Evolutionary conservation across 2,329 filamentous ascomycete genomes (phyloP), one percentile per base, ranked within the genome.

Genomic region (Alternaria conjuncta): DNA sequence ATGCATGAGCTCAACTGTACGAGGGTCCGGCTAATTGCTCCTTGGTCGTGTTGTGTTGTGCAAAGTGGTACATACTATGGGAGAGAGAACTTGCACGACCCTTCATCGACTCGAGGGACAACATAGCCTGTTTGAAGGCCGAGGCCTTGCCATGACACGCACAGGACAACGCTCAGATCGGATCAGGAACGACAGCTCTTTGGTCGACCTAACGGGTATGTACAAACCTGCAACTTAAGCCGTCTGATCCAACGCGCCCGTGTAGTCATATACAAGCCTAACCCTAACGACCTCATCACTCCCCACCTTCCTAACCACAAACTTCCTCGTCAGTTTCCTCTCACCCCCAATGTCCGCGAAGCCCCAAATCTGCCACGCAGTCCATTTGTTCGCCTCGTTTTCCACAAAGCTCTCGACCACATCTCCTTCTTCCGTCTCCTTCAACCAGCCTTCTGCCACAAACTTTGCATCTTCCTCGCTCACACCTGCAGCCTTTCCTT

Each of bases 331-430:
- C 30, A 76, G 62, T 60, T 67, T 75, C 66, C 79, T 76, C 69
- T 76, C 69, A 12, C 73, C 75, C 0, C 74, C 70, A 32, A 77
- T 64, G 20, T 74, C 68, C 10, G 70, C 71, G 53, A 80, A 80
- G 0, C 78, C 78, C 78, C 73, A 72, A 56, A 76, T 57, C 60
- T 77, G 71, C 76, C 70, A 76, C 18, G 66, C 79, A 5, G 73
- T 78, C 80, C 80, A 82, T 30, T 77, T 75, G n/a, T 64, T 71
- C 5, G 61, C 66, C 12, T 75, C 69, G 60, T 78, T 80, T 13
- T 79, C 75, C 4, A 76, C 78, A 54, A 63, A 78, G 21, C 66
- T 74, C 57, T 81, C 75, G 2, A 81, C 66, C 1, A 80, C 65
- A 23, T 77, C 78, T 4, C 75, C 77, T 13, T 76, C 69, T 51